Evolutionary conservation across 305 asterid genomes (phyloP).

Genomic region (Fraxinus ornus): DNA sequence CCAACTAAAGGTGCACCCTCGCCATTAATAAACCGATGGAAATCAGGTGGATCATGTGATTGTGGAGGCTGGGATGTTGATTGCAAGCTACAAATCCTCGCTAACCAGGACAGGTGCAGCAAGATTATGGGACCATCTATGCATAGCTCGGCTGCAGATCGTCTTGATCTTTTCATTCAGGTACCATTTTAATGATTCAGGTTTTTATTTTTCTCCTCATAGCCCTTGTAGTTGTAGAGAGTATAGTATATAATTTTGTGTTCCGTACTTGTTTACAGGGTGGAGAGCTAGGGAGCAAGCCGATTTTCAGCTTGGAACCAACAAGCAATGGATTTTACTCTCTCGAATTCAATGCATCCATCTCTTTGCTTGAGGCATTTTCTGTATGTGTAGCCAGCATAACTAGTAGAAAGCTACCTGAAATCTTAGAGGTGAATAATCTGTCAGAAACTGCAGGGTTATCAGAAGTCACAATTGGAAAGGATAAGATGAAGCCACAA

Average conservation of each 20-base stretch:
- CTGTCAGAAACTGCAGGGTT: slow-evolving; percentile 26
- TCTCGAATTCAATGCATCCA: slow-evolving; percentile 53
- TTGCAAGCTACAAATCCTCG: slow-evolving; percentile 75
- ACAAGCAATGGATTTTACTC: slow-evolving; percentile 58
- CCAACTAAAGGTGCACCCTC: slow-evolving; percentile 73
- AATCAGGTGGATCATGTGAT: slow-evolving; percentile 81
- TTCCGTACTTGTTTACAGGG: slow-evolving; percentile 52
- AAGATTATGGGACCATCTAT: slow-evolving; percentile 20
- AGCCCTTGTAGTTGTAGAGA: too few species aligned
- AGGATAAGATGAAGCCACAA: slow-evolving; percentile 28
- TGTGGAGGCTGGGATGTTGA: slow-evolving; percentile 99
- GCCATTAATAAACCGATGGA: slow-evolving; percentile 74
- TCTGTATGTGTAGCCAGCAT: slow-evolving; percentile 68
- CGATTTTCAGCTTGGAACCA: slow-evolving; percentile 65
- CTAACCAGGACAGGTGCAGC: slow-evolving; percentile 32
- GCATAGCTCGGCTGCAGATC: slow-evolving; percentile 33
- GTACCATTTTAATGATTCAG: slow-evolving; percentile 32
- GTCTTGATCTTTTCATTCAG: slow-evolving; percentile 58
- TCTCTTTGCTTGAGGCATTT: slow-evolving; percentile 76
- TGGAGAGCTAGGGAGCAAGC: slow-evolving; percentile 42
- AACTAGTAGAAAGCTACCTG: slow-evolving; percentile 47
- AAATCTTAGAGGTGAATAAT: slow-evolving; percentile 33
- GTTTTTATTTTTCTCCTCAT: not conserved
- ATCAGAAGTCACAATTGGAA: slow-evolving; percentile 24
- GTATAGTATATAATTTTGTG: too few species aligned